Conservation (phyloP, 1,139 yeast species). For the Debaryomyces robertsiae region DNA sequence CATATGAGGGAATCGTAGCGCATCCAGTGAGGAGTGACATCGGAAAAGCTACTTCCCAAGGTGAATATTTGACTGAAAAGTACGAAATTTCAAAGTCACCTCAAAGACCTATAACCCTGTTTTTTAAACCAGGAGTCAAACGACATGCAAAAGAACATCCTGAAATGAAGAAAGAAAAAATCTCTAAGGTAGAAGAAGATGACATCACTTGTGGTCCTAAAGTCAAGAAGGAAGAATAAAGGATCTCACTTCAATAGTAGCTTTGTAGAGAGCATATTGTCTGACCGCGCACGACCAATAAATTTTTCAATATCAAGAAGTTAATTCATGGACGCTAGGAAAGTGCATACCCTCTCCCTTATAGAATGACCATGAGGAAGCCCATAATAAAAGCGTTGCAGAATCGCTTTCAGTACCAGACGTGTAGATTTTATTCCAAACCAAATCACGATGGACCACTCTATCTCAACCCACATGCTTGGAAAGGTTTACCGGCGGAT, state of each 20-base stretch:
- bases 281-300: conserved; percentile 2
- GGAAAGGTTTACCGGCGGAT: conserved; percentile 70
- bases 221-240: conserved; percentile 2
- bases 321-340: background rate
- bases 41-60: conserved; percentile 60
- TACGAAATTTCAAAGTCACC: conserved; percentile 21
- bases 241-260: background rate
- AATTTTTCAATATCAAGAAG: conserved; percentile 9
- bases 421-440: conserved; percentile 19
- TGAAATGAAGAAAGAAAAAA: conserved; percentile 9
- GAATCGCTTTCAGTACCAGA: conserved; percentile 1
- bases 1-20: conserved; percentile 47
- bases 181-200: conserved; percentile 2
- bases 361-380: conserved; percentile 4
- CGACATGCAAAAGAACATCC: conserved; percentile 5
- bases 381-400: conserved; percentile 1
- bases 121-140: conserved; percentile 18
- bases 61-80: conserved; percentile 42
- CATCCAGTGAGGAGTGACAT: conserved; percentile 64
- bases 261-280: too few relatives aligned
- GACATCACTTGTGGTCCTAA: background rate
- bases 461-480: conserved; percentile 60
- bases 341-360: too few relatives aligned
- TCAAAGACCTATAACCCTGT: conserved; percentile 31
- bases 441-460: conserved; percentile 23